Conservation (phyloP, 495 filamentous ascomycete species). For the Lasiosphaeris hirsuta region DNA sequence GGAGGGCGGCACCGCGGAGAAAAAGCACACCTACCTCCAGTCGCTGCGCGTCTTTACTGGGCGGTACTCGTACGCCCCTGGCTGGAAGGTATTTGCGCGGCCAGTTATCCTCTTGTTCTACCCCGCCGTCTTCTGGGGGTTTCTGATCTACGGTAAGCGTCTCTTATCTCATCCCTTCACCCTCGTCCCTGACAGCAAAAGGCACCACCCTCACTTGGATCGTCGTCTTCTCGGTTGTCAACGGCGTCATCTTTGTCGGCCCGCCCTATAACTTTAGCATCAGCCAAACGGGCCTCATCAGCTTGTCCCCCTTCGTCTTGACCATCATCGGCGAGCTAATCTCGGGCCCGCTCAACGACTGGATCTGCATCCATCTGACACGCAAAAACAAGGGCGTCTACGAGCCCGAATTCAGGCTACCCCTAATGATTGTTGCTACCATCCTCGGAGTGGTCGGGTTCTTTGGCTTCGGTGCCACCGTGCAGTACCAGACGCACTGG, state of each 20-base stretch:
- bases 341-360: conserved; percentile 52
- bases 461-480: conserved; percentile 58
- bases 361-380: conserved; percentile 43
- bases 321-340: conserved; percentile 48
- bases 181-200: background rate
- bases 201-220: conserved; percentile 49
- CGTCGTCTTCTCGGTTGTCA: conserved; percentile 53
- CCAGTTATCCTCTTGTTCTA: conserved; percentile 52
- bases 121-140: conserved; percentile 53
- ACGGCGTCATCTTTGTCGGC: conserved; percentile 46
- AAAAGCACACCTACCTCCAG: conserved; percentile 33
- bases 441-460: conserved; percentile 51
- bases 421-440: conserved; percentile 44
- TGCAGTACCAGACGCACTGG: conserved; percentile 55
- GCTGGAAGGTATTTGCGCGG: conserved; percentile 49
- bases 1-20: conserved; percentile 3
- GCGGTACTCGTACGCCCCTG: conserved; percentile 42
- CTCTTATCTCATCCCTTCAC: background rate
- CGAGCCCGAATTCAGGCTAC: conserved; percentile 55
- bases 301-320: conserved; percentile 47
- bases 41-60: conserved; percentile 34
- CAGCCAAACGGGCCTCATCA: conserved; percentile 48
- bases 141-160: conserved; percentile 45
- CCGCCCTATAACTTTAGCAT: conserved; percentile 54
- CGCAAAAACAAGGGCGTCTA: conserved; percentile 50